These are phyloP conservation scores for Grosmannia serpens DNA, from an alignment of 2,329 filamentous ascomycete species.

Conservation along the genomic window DNA sequence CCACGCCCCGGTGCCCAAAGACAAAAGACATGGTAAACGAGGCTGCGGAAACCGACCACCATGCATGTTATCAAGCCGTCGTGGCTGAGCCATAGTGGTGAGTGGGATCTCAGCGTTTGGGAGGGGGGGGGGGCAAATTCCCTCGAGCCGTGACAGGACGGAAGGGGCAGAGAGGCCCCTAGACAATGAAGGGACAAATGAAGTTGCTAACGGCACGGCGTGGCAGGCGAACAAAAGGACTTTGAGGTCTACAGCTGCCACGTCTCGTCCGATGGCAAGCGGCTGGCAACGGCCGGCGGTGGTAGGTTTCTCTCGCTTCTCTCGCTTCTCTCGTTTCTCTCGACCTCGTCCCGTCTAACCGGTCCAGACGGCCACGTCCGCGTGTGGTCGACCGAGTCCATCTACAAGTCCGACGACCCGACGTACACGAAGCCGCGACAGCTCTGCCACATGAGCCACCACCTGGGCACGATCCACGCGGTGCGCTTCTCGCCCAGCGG, in stretches of 20 bases:
- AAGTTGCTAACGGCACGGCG: conserved; percentile 3
- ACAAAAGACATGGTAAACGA: conserved; percentile 12
- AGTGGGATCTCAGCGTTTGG: conserved; percentile 13
- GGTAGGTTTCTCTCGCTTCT: conserved; percentile 37
- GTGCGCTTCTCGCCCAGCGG: conserved; percentile 94
- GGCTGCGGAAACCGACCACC: conserved; percentile 15
- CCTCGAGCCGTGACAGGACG: not conserved
- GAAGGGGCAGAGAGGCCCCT: too few species aligned
- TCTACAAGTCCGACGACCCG: conserved; percentile 66
- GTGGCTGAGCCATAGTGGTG: conserved; percentile 90
- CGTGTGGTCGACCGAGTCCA: conserved; percentile 93
- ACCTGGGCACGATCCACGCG: conserved; percentile 92
- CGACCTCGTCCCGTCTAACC: not conserved
- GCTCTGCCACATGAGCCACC: conserved; percentile 95
- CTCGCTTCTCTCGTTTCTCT: not conserved
- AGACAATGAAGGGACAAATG: not conserved
- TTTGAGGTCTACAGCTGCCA: conserved; percentile 98
- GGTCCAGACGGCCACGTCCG: conserved; percentile 76
- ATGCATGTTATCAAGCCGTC: conserved; percentile 91
- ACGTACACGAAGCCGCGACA: conserved; percentile 73
- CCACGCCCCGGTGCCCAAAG: conserved; percentile 1
- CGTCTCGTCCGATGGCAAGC: conserved; percentile 85
- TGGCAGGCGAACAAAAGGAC: conserved; percentile 81
- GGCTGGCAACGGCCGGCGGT: conserved; percentile 88
- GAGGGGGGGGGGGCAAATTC: not conserved